Base-by-base conservation (phyloP, 225 moss, liverwort and hornwort species). In the Bryoerythrophyllum caledonicum region DNA sequence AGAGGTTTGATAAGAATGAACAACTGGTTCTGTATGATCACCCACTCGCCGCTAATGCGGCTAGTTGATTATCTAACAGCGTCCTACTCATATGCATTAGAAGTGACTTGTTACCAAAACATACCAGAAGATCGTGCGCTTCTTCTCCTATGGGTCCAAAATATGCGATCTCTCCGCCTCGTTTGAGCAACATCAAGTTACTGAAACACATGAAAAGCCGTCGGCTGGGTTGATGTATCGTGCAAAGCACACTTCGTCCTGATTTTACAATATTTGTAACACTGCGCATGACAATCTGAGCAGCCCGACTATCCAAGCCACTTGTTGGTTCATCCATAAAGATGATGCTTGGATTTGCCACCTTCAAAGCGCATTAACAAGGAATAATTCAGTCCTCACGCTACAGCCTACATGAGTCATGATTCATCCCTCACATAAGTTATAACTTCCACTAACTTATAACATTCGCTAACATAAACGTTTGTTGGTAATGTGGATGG, bases 171-270 rank as follows among this genome's bases (percentile, higher is more conserved):
- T 90, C 94, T 35, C 96, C 94, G 27, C 92, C 96, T 65, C 88
- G 88, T 82, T 92, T 94, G 53, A 94, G 62, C 35, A 96, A 76
- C 81, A 96, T 70, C 23, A 96, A 81, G 68, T 91, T 84, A 60
- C 80, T 87, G 69, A 96, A 96, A 70, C 88, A 78, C 78, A 91
- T 80, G 53, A 94, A 94, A 43, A 96, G 78, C 61, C 91, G 80
- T 32, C 88, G 83, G 46, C 94, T 96, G 46, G 96, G 96, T 86
- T 96, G 96, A 76, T 96, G 96, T 56, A 96, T 96, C 19, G 94
- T 96, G 86, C 96, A 94, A 59, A 94, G 82, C 30, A 92, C 86
- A 76, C 90, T 94, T 12, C 94, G 85, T 41, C 91, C 94, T 32
- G 92, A 92, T 23, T 74, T 65, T 14, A 94, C 92, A 72, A 94